Evolutionary conservation across 805 yeast species (phyloP).

Genomic region (Peterozyma xylosa): DNA sequence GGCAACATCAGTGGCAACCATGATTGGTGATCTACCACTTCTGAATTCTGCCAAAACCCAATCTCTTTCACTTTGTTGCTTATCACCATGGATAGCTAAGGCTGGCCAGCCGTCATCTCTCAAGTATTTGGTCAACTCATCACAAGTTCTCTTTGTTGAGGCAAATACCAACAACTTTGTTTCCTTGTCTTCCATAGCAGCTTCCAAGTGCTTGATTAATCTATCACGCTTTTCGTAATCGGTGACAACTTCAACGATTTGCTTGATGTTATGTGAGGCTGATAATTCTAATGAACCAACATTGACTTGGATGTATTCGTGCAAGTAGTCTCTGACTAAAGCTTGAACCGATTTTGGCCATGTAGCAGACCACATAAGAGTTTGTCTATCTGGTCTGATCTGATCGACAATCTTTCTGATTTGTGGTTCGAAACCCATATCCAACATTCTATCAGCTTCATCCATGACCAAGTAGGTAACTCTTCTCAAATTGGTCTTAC

Average conservation of each 20-base stretch:
- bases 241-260: constrained; percentile 82
- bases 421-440: constrained; percentile 99
- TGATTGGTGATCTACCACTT: constrained; percentile 86
- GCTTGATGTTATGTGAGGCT: constrained; percentile 95
- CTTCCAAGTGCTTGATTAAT: constrained; percentile 73
- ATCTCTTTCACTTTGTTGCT: constrained; percentile 96
- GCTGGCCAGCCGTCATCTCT: constrained; percentile 99
- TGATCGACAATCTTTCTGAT: constrained; percentile 93
- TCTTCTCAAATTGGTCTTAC: constrained; percentile 91
- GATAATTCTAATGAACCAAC: constrained; percentile 93
- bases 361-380: constrained; percentile 99
- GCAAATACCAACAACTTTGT: constrained; percentile 85
- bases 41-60: constrained; percentile 95
- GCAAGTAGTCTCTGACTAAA: constrained; percentile 83
- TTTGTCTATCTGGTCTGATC: constrained; percentile 99
- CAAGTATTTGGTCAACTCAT: constrained; percentile 83
- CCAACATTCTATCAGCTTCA: constrained; percentile 99
- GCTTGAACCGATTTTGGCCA: constrained; percentile 99
- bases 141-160: constrained; percentile 97
- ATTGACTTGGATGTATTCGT: constrained; percentile 93
- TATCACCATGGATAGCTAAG: constrained; percentile 97
- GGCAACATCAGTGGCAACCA: constrained; percentile 99
- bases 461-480: constrained; percentile 95
- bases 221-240: constrained; percentile 94
- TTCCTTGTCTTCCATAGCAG: constrained; percentile 62